Conservation (phyloP, 139 green algal genomes). For the Chlamydomonas sphaeroides region DNA sequence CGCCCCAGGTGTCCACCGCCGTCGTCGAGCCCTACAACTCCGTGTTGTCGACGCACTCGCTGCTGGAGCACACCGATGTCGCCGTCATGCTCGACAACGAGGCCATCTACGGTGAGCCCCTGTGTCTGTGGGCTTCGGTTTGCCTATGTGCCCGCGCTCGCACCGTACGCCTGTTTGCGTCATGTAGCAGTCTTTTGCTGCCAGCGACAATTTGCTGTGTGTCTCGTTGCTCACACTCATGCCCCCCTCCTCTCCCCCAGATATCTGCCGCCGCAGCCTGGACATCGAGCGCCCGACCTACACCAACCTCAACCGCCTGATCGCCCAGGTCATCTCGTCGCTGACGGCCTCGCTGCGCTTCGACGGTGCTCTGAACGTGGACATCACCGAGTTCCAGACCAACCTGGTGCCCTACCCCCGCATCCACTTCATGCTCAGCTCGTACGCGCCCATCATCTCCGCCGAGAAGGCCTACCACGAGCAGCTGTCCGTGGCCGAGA, state of each 20-base stretch:
- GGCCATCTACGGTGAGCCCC: slow-evolving; percentile 85
- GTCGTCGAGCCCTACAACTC: slow-evolving; percentile 98
- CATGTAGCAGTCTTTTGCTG: too few relatives aligned
- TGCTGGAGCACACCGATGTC: slow-evolving; percentile 98
- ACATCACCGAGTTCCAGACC: slow-evolving; percentile 99
- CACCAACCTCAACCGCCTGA: slow-evolving; percentile 97
- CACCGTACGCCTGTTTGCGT: neutral
- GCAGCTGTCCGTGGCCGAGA: slow-evolving; percentile 98
- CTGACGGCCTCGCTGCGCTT: slow-evolving; percentile 96
- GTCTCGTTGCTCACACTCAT: too few relatives aligned
- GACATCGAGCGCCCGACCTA: slow-evolving; percentile 98
- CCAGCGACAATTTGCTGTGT: too few relatives aligned
- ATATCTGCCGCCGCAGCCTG: slow-evolving; percentile 96
- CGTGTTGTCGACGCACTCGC: slow-evolving; percentile 96
- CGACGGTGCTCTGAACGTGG: slow-evolving; percentile 96
- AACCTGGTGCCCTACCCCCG: slow-evolving; percentile 99
- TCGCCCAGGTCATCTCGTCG: slow-evolving; percentile 94
- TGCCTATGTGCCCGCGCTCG: too few relatives aligned
- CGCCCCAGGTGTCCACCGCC: slow-evolving; percentile 92
- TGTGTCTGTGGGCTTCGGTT: neutral
- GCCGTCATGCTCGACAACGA: slow-evolving; percentile 98
- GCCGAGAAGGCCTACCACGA: slow-evolving; percentile 99
- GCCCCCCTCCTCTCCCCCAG: neutral
- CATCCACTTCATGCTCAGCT: slow-evolving; percentile 99
- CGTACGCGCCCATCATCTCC: slow-evolving; percentile 97